A percentile compares a stretch with the other conserved stretches of the same genome.
Conservation (phyloP, 108 stramenopile genomes). For the Nitzschia putrida region DNA sequence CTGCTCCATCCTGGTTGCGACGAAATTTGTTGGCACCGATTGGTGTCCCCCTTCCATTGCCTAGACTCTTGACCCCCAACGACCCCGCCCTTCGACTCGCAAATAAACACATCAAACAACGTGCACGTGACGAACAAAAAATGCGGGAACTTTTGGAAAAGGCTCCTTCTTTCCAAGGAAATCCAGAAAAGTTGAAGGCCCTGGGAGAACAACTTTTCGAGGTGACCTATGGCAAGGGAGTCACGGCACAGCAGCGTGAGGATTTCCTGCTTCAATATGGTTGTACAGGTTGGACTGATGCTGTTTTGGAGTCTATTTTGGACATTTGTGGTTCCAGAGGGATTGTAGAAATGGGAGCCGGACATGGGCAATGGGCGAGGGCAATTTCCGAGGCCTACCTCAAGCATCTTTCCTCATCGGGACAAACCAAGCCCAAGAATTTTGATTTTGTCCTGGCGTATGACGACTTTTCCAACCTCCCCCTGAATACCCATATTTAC, state of each 20-base stretch:
- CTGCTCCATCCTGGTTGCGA: slow-evolving; percentile 21
- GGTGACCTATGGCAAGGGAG: slow-evolving; percentile 69
- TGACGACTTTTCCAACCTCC: slow-evolving; percentile 67
- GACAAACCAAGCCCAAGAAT: slow-evolving; percentile 25
- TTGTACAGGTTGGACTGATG: slow-evolving; percentile 73
- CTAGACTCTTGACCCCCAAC: slow-evolving; percentile 42
- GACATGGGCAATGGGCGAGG: slow-evolving; percentile 83
- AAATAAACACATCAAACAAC: slow-evolving; percentile 36
- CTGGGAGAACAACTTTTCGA: slow-evolving; percentile 38
- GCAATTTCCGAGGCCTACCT: slow-evolving; percentile 50
- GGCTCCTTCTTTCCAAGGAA: slow-evolving; percentile 33
- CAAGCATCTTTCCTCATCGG: background rate
- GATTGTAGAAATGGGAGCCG: slow-evolving; percentile 83
- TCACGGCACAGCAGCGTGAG: slow-evolving; percentile 70
- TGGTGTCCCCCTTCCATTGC: slow-evolving; percentile 44
- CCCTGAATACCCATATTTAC: slow-evolving; percentile 69
- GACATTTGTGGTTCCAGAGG: slow-evolving; percentile 53
- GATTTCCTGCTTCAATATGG: slow-evolving; percentile 77
- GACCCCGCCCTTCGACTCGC: slow-evolving; percentile 58
- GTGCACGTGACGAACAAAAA: slow-evolving; percentile 55
- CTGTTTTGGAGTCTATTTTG: slow-evolving; percentile 46
- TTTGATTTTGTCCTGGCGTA: slow-evolving; percentile 74
- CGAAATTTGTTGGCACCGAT: slow-evolving; percentile 19
- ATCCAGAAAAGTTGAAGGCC: slow-evolving; percentile 41
- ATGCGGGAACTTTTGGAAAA: slow-evolving; percentile 43